Evolutionary conservation across 2,329 filamentous ascomycete genomes (phyloP).

Genomic region (Verticillium nonalfalfae): DNA sequence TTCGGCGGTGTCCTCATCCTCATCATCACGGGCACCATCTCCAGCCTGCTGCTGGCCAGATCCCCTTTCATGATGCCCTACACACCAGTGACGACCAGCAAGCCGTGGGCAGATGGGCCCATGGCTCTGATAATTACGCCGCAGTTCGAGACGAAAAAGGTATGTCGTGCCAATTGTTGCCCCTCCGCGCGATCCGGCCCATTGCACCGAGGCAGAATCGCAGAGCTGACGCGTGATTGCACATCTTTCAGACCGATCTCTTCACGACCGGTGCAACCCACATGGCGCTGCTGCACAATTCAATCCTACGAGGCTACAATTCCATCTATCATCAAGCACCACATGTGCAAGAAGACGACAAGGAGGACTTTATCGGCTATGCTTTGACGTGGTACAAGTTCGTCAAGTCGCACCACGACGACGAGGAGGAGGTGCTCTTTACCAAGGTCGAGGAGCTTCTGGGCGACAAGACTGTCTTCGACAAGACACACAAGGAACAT

Average conservation of each 20-base stretch:
- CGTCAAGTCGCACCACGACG: slow-evolving; percentile 53
- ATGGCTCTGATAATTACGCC: slow-evolving; percentile 49
- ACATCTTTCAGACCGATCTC: slow-evolving; percentile 41
- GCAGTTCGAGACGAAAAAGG: slow-evolving; percentile 44
- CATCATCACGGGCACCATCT: slow-evolving; percentile 20
- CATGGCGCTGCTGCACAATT: slow-evolving; percentile 57
- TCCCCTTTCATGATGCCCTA: slow-evolving; percentile 28
- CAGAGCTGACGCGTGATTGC: slow-evolving; percentile 4
- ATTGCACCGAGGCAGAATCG: not conserved
- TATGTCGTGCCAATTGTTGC: slow-evolving; percentile 12
- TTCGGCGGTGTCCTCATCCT: slow-evolving; percentile 16
- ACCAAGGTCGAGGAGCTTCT: slow-evolving; percentile 46
- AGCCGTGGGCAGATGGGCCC: slow-evolving; percentile 47
- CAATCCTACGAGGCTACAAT: slow-evolving; percentile 58
- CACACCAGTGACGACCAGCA: slow-evolving; percentile 20
- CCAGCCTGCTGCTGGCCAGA: slow-evolving; percentile 23
- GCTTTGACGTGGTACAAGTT: slow-evolving; percentile 52
- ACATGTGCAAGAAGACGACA: slow-evolving; percentile 42
- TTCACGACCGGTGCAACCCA: slow-evolving; percentile 54
- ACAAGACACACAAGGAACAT: slow-evolving; percentile 47
- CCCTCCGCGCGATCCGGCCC: not conserved
- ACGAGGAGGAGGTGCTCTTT: slow-evolving; percentile 52
- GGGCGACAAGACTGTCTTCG: slow-evolving; percentile 42
- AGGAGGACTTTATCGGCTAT: slow-evolving; percentile 51
- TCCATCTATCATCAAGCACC: slow-evolving; percentile 55